Evolutionary conservation across 441 rosid genomes (phyloP), one percentile per base, ranked within the genome.

Genomic region (Populus hybrid): DNA sequence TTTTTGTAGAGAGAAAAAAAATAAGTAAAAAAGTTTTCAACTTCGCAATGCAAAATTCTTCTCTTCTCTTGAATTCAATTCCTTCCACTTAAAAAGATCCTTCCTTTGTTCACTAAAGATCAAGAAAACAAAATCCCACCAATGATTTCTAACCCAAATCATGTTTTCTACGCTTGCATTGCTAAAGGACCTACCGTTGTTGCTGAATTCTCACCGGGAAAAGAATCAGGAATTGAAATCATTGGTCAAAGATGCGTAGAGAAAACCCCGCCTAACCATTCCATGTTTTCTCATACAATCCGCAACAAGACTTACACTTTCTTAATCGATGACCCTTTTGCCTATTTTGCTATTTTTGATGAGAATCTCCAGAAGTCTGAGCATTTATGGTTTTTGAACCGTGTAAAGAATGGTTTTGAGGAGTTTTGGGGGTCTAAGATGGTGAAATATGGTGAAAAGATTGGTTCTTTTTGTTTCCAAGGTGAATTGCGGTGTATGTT

Each of bases 181-280:
- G 89, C 97, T 6, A 90, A 84, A 77, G 97, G 93, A 69, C 64
- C 86, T 69, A 68, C 83, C 21, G 82, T 94, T 76, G 87, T 95
- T 21, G 90, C 92, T 1, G 90, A 95, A 67, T 90, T 86, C 82
- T 86, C 76, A 12, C 81, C 83, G 2, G 79, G 89, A 16, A 83
- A 83, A 71, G 86, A 89, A 31, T 76, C 87, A 31, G 94, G 88
- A 53, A 87, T 93, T 77, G 88, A 78, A 77, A 73, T 79, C 23
- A 64, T 91, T 65, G 98, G 91, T 20, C 81, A 77, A 28, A 45
- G 80, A 84, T 95, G 97, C 87, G 79, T 94, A 75, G 86, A 87
- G 71, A 85, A 78, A 35, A 77, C 97, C 76, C 99, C 99, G 36
- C 88, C 86, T 0, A 72, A 87, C 81, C 99, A 95, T 88, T 87